Percentiles rank a stretch among this genome's conserved stretches.
phyloP scores from a whole-genome alignment of 768 basidiomycete genomes.

The Boletus fagicola region DNA sequence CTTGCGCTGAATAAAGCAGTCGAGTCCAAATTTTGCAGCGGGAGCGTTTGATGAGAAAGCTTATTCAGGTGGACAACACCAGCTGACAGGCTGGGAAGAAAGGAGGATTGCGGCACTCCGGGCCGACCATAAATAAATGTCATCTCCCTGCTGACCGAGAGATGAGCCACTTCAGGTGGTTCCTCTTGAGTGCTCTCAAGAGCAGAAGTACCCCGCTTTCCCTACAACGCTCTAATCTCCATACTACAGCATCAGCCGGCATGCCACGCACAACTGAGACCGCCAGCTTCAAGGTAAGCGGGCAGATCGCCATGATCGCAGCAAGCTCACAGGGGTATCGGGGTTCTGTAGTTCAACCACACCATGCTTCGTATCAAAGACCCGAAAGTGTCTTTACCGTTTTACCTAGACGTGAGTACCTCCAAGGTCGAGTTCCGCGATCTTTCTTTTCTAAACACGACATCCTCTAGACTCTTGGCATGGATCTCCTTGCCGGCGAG shows the following conservation, averaged over 20 bases:
- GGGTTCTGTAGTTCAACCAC: slow-evolving; percentile 64
- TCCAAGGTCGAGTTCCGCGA: not conserved
- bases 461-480: slow-evolving; percentile 54
- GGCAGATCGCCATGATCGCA: not conserved
- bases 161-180: slow-evolving; percentile 1
- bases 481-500: slow-evolving; percentile 67
- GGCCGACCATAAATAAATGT: slow-evolving; percentile 16
- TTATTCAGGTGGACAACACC: not conserved
- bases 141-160: slow-evolving; percentile 5
- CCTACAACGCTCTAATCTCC: slow-evolving; percentile 1
- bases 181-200: slow-evolving; percentile 7
- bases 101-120: not conserved
- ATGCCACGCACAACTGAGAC: slow-evolving; percentile 70
- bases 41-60: not conserved
- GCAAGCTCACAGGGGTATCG: not conserved
- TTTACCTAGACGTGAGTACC: slow-evolving; percentile 66
- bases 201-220: slow-evolving; percentile 1
- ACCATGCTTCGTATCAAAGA: slow-evolving; percentile 90
- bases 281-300: slow-evolving; percentile 55
- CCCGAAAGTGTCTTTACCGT: slow-evolving; percentile 73
- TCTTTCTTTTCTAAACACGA: not conserved
- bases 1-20: not conserved
- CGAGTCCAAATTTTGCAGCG: not conserved
- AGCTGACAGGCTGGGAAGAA: not conserved
- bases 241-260: slow-evolving; percentile 20